Evolutionary conservation across 768 basidiomycete species (phyloP), one percentile per base, ranked within the genome.

Genomic region (Agaricus sinodeliciosus): DNA sequence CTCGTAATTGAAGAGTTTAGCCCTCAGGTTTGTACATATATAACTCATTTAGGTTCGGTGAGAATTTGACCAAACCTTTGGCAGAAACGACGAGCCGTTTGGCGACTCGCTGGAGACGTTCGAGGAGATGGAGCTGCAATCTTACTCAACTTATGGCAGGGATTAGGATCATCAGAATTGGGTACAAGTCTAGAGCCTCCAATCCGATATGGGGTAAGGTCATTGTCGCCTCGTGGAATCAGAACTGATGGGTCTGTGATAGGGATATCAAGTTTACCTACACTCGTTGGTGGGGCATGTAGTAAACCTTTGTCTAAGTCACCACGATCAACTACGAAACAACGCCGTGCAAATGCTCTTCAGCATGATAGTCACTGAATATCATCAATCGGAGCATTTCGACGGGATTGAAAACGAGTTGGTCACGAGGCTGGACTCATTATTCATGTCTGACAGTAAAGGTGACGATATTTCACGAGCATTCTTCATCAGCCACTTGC

Each of bases 101-200:
- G 94, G 94, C 81, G 91, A 35, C 80, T 97, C n/a, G 92, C 90
- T 4, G 94, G 94, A 25, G 95, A 98, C 69, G 83, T 97, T 61
- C 82, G 95, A 19, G 94, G 93, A 9, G 90, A 95, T 65, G 94
- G 93, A 13, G 87, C 93, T 1, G 72, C 80, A 5, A 83, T 95
- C 51, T 67, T 97, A 42, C 67, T 87, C 13, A 81, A 77, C 28
- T 70, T 94, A 4, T 98, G 95, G 95, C 81, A 88, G 60, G 82
- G 89, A 1, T 75, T 98, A 18, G 90, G 86, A 3, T 87, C 85
- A 80, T 80, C 83, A 5, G 83, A 87, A 55, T 73, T 82, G 48
- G 65, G 76, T 18, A 73, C 70, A 36, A 73, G 69, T 39, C 74
- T 72, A 2, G 84, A 81, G 50, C 69, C 75, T 48, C 67, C 78